Base-by-base conservation (phyloP, 2,329 filamentous ascomycete species). In the Ilyonectria destructans region DNA sequence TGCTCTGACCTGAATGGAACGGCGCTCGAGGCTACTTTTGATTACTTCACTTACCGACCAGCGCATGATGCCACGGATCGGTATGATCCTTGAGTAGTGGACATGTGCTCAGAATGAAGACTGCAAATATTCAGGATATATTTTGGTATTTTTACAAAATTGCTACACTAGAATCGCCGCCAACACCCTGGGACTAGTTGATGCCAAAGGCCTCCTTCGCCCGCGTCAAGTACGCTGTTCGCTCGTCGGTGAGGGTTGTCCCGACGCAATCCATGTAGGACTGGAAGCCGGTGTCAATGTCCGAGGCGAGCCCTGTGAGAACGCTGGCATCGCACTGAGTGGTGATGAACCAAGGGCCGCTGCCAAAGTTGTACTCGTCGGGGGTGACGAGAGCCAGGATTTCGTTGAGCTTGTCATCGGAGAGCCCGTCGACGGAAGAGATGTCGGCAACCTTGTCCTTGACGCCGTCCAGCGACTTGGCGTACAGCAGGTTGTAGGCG, bases 1-100 rank as follows among this genome's bases (percentile, higher is more conserved):
- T 86, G 85, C 46, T 89, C 86, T 3, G 87, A 89, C 75, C 62
- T 88, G 48, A 89, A 89, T 62, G 87, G 87, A 2, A 83, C 82
- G 17, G 85, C 80, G 9, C 69, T 77, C 60, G 76, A 79, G 59
- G 87, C 87, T 0, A 79, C 68, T 5, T 89, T 89, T 77, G 86
- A 88, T 63, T 84, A 86, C 49, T 87, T 89, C 62, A 68, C 81
- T 0, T 89, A 89, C 74, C 79, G 81, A 2, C 87, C 87, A 6
- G 83, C 84, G 6, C 74, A 83, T 26, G 75, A 88, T 67, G 70
- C 80, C 54, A 82, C 79, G 10, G 64, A 62, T 49, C 58, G 64
- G 17, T 62, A 62, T 31, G 62, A 55, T 40, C 51, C 51, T 12
- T 54, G 31, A 54, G 10, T 17, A 8, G 6, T 6, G 6, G 40